These are phyloP conservation scores for Fusarium nisikadoi DNA, from an alignment of 2,329 filamentous ascomycete genomes.

Conservation along the genomic window DNA sequence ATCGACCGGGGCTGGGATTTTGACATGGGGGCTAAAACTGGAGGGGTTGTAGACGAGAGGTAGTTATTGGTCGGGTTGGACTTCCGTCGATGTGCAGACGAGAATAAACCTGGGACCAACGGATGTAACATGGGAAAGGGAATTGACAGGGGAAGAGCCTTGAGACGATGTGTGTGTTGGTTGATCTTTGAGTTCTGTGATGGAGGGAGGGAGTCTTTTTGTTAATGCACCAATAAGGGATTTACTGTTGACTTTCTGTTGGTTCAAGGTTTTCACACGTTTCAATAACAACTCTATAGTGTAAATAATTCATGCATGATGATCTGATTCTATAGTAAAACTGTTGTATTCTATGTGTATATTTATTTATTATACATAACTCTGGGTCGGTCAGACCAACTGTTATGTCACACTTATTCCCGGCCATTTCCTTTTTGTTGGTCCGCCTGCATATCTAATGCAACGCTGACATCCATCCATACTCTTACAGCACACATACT, in stretches of 20 bases:
- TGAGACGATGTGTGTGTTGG: slow-evolving; percentile 15
- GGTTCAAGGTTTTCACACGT: background rate
- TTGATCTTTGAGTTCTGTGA: background rate
- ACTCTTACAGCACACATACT: background rate
- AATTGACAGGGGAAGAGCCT: background rate
- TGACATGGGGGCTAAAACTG: background rate
- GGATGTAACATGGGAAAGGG: background rate
- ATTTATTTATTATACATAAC: background rate
- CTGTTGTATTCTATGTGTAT: background rate
- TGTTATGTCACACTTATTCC: background rate
- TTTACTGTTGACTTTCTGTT: background rate
- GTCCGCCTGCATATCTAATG: background rate
- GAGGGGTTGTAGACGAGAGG: background rate
- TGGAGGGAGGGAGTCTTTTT: background rate
- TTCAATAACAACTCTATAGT: background rate
- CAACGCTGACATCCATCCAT: background rate
- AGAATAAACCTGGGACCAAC: slow-evolving; percentile 17
- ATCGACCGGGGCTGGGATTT: background rate
- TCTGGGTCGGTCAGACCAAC: background rate
- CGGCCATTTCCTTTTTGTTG: background rate
- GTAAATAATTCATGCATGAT: fast-evolving
- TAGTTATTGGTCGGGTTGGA: background rate
- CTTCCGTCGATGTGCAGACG: background rate
- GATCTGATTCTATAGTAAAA: background rate
- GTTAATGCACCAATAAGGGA: slow-evolving; percentile 21